phyloP scores from a whole-genome alignment of 352 stramenopile genomes.

The Blastocystis sp. region DNA sequence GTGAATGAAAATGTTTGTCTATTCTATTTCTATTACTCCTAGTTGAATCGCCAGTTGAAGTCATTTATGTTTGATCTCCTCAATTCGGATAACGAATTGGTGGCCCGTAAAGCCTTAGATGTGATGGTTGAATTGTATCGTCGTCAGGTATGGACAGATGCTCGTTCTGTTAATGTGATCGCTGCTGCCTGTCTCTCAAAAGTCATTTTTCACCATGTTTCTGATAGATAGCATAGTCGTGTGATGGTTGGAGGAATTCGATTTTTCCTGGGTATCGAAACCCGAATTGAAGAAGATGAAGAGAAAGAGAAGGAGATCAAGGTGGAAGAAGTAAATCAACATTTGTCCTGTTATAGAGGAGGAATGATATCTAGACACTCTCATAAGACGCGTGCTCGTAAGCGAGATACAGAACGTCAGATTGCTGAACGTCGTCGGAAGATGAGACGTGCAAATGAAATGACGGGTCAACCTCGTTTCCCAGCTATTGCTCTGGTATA shows the following conservation, averaged over 20 bases:
- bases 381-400: slow-evolving; percentile 67
- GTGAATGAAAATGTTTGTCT: slow-evolving; percentile 73
- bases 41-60: slow-evolving; percentile 87
- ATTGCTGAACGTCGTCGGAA: slow-evolving; percentile 66
- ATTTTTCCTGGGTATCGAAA: slow-evolving; percentile 96
- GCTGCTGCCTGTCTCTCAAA: slow-evolving; percentile 77
- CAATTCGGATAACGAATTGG: slow-evolving; percentile 76
- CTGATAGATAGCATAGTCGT: slow-evolving; percentile 74
- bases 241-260: slow-evolving; percentile 81
- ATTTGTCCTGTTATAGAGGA: slow-evolving; percentile 61
- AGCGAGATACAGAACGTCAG: slow-evolving; percentile 73
- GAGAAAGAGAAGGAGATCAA: slow-evolving; percentile 75
- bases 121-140: slow-evolving; percentile 90
- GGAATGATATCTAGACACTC: slow-evolving; percentile 28
- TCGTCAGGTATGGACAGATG: slow-evolving; percentile 86
- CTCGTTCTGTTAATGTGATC: slow-evolving; percentile 89
- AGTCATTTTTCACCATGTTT: slow-evolving; percentile 64
- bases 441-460: slow-evolving; percentile 43
- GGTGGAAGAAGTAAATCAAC: slow-evolving; percentile 75
- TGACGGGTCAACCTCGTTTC: slow-evolving; percentile 73
- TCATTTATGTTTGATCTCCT: slow-evolving; percentile 89
- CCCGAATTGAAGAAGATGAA: slow-evolving; percentile 88
- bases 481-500: slow-evolving; percentile 92
- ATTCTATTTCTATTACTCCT: background rate
- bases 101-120: slow-evolving; percentile 79